Base-by-base conservation (phyloP, 225 moss, liverwort and hornwort genomes). In the Neckera pumila region DNA sequence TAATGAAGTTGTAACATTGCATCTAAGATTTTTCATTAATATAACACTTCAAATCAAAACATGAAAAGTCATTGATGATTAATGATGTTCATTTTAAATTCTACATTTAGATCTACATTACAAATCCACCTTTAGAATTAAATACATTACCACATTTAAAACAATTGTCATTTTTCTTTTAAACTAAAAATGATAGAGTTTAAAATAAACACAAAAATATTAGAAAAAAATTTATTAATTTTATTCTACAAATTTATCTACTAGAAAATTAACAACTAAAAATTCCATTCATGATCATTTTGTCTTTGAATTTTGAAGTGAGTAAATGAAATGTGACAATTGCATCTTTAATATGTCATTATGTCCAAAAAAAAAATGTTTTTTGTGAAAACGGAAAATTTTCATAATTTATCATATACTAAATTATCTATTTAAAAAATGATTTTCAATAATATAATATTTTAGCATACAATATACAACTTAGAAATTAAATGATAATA, bases 391-490 rank as follows among this genome's bases (percentile, higher is more conserved):
- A 18, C 31, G 18, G 4, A 21, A 53, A 14, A 0, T 5, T 53
- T 56, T 56, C 1, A 54, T n/a, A 25, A 38, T 57, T 7, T 4
- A 57, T 27, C 2, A 38, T 11, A 17, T 17, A 17, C 6, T 27
- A 1, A 57, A 1, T 1, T 23, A 15, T 15, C 3, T 77, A 14
- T 22, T 14, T 13, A 2, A 6, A 23, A 30, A 23, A 23, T 54
- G 2, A 6, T 26, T n/a, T n/a, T 0, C 6, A n/a, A 10, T 6
- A 10, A 10, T n/a, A 2, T n/a, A 9, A 54, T 2, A n/a, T 18
- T n/a, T 26, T 33, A 15, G 1, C n/a, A n/a, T n/a, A n/a, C n/a
- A n/a, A n/a, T 22, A 33, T 58, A 9, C 34, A 72, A 23, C 17
- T 73, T 47, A n/a, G n/a, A n/a, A n/a, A n/a, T n/a, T n/a, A n/a